Evolutionary conservation across 768 basidiomycete genomes (phyloP).

Genomic region (Sarcodon sp.): DNA sequence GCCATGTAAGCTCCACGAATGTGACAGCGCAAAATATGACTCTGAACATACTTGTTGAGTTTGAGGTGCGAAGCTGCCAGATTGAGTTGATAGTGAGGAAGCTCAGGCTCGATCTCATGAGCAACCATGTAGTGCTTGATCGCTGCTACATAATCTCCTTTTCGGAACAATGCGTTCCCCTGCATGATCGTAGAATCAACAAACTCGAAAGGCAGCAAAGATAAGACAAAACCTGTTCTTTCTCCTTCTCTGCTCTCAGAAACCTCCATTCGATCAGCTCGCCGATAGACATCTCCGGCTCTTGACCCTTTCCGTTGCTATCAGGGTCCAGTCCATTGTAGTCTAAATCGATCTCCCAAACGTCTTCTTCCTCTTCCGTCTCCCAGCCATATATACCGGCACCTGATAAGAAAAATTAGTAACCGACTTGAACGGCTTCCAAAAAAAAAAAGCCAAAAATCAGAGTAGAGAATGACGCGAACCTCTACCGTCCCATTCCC

Average conservation of each 20-base stretch:
- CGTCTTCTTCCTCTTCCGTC: constrained; percentile 63
- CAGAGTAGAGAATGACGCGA: constrained; percentile 2
- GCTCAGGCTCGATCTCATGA: constrained; percentile 51
- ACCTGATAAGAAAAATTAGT: constrained; percentile 12
- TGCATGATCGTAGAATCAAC: constrained; percentile 12
- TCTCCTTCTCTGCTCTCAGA: constrained; percentile 56
- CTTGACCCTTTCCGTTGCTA: constrained; percentile 20
- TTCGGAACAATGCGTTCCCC: constrained; percentile 62
- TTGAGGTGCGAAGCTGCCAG: constrained; percentile 67
- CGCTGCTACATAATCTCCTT: constrained; percentile 42
- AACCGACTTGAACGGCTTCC: neutral
- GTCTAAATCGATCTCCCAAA: constrained; percentile 63
- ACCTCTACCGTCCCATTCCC: constrained; percentile 71
- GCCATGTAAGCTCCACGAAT: neutral
- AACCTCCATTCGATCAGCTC: constrained; percentile 70
- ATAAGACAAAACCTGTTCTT: constrained; percentile 25
- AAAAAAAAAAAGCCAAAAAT: neutral
- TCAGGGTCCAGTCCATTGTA: constrained; percentile 44
- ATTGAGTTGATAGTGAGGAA: constrained; percentile 68
- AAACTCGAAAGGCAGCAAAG: constrained; percentile 4
- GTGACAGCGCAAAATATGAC: neutral
- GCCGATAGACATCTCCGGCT: constrained; percentile 50
- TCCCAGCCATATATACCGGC: constrained; percentile 65
- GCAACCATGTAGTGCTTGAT: constrained; percentile 48
- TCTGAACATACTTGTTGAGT: constrained; percentile 40